Evolutionary conservation across 805 yeast genomes (phyloP).

Genomic region (Candida insectorum): DNA sequence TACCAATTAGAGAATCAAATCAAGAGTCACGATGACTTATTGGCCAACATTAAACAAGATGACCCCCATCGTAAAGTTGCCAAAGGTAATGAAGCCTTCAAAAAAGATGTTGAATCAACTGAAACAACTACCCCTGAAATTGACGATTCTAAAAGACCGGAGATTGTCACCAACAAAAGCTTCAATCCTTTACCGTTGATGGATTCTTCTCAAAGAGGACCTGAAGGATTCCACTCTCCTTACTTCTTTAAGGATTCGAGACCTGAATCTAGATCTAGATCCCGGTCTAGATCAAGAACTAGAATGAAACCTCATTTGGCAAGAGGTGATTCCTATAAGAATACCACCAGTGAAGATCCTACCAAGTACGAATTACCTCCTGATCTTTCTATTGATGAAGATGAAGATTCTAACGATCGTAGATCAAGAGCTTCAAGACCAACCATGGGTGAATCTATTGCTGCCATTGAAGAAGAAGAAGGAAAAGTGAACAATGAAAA

Average conservation of each 20-base stretch:
- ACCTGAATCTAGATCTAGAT: constrained; percentile 19
- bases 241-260: constrained; percentile 29
- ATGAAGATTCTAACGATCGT: constrained; percentile 31
- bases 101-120: neutral
- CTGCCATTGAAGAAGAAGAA: constrained; percentile 39
- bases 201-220: constrained; percentile 7
- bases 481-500: constrained; percentile 14
- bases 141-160: constrained; percentile 1
- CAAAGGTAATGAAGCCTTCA: constrained; percentile 4
- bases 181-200: constrained; percentile 10
- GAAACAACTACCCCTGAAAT: neutral
- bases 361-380: constrained; percentile 42
- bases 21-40: constrained; percentile 31
- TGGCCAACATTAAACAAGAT: constrained; percentile 31
- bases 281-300: constrained; percentile 14
- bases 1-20: constrained; percentile 41
- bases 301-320: constrained; percentile 59
- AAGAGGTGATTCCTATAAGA: constrained; percentile 73
- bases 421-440: constrained; percentile 38
- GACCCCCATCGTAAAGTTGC: constrained; percentile 26
- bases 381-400: constrained; percentile 20
- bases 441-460: constrained; percentile 43
- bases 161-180: neutral
- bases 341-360: constrained; percentile 47
- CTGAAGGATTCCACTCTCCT: constrained; percentile 29